These are phyloP conservation scores for Xylaria sp. DNA, from an alignment of 2,329 filamentous ascomycete genomes.

Conservation along the genomic window DNA sequence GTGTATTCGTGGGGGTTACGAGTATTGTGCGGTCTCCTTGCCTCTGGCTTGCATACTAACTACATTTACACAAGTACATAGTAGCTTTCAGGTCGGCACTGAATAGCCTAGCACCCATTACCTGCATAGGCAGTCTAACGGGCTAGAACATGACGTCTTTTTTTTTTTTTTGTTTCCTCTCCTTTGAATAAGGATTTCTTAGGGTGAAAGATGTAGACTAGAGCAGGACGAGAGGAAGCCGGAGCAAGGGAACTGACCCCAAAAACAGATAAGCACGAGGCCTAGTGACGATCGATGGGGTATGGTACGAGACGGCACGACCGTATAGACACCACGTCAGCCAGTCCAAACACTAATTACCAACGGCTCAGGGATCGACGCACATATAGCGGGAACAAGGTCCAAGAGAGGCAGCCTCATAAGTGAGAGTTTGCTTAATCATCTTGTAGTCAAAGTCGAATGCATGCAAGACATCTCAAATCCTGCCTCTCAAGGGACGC, in stretches of 20 bases:
- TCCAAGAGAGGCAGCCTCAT: slow-evolving; percentile 17
- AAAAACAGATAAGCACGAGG: slow-evolving; percentile 5
- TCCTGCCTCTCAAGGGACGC: slow-evolving; percentile 19
- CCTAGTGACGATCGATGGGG: slow-evolving; percentile 12
- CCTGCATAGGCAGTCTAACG: slow-evolving; percentile 1
- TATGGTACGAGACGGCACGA: not conserved
- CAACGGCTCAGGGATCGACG: slow-evolving; percentile 10
- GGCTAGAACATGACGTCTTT: slow-evolving; percentile 6
- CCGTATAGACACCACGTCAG: slow-evolving; percentile 1
- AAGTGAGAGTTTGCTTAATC: slow-evolving; percentile 9
- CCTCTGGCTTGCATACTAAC: slow-evolving; percentile 3
- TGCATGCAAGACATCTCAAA: slow-evolving; percentile 31
- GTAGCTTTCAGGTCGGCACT: slow-evolving; percentile 1
- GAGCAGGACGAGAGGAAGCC: not conserved
- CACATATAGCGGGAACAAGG: slow-evolving; percentile 2
- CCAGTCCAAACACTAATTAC: not conserved
- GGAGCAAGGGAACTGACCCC: slow-evolving; percentile 3
- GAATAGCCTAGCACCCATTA: not conserved
- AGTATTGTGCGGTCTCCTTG: slow-evolving; percentile 3
- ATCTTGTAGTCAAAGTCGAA: slow-evolving; percentile 14
- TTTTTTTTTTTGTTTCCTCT: no score
- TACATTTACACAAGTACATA: slow-evolving; percentile 3
- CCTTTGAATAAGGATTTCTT: not conserved
- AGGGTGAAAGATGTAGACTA: not conserved
- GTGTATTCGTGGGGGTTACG: slow-evolving; percentile 27